Evolutionary conservation across 2,329 filamentous ascomycete genomes (phyloP), one percentile per base, ranked within the genome.

Genomic region (Aspergillus alliaceus): DNA sequence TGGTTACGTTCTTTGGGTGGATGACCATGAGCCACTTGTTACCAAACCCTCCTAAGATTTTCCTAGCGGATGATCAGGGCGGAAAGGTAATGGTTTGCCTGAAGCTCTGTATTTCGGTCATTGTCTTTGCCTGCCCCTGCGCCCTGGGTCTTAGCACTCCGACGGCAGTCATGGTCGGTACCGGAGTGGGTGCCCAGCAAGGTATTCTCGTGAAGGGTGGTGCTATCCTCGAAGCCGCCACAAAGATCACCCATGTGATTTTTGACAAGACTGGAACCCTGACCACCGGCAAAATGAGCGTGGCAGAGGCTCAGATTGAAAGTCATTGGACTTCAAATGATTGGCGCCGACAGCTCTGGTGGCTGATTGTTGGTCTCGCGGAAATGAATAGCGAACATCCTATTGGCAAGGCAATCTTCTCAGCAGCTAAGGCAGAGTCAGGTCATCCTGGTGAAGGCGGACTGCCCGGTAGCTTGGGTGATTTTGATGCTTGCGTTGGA

Each of bases 191-290:
- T 51, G 95, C 95, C 2, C 90, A 97, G 75, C 89, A 96, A 66
- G 95, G 95, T 24, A 99, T 99, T 65, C 81, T 99, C n/a, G 92
- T 98, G 73, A 99, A 99, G 77, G 93, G 95, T 54, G 95, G 95
- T 55, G 93, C 91, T 39, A 92, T 93, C 29, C 80, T 99, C 3
- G 93, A 99, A 78, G 91, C 86, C 4, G 90, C 92, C 0, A 98
- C 92, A 8, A 93, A 91, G 73, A 85, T 98, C 64, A 96, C 88
- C 1, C 90, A 96, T 65, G 85, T 98, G 20, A 90, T 98, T 15
- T 85, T 98, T 22, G 93, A 98, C 79, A 98, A 98, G 83, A 98
- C 93, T 1, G 93, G 93, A 29, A 98, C 93, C 3, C 82, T 99
- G 59, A 99, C 95, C 0, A 85, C 95, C 65, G 95, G 95, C 46